Evolutionary conservation across 768 basidiomycete species (phyloP), one percentile per base, ranked within the genome.

Genomic region (Astraeus odoratus): DNA sequence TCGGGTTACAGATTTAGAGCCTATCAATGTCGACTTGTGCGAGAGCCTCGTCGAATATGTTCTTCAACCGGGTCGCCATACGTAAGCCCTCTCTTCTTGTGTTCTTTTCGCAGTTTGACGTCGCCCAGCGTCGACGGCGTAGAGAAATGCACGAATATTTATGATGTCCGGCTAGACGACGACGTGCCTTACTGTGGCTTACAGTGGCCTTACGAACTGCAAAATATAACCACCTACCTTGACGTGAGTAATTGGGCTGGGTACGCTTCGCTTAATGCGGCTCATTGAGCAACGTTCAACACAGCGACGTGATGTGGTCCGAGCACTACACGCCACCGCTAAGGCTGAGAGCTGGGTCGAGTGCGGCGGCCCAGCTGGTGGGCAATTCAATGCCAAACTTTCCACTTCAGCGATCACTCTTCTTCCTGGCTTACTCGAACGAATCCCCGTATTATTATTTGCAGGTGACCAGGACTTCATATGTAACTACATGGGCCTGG

Each of bases 401-500:
- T 79, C 83, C 3, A 71, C 80, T 13, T 84, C 95, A 1, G 74
- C 88, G 0, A 77, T 94, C 47, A 75, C 74, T 0, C 68, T 96
- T 35, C 60, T 99, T 1, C 95, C 96, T 1, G 68, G 70, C 5
- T 71, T 99, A 3, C 72, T 97, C 24, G 80, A 83, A 51, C 75
- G 75, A 50, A 83, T 98, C 16, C 83, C 85, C 1, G 76, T 97
- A n/a, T 60, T 99, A 51, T 72, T 99, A 37, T 99, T 96, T 55
- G 91, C 81, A 0, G 96, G 96, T 5, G 93, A 96, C 61, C 88
- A 97, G 63, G 96, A 98, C 61, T 68, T 93, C 34, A 96, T 99
- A 50, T 98, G 96, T 70, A 98, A 98, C 63, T 86, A 96, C 61
- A 72, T 94, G 42, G 96, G 96, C 3, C 71, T 91, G 48, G 93